Evolutionary conservation across 2,329 filamentous ascomycete species (phyloP).

Genomic region (Epichloe brachyelytri): DNA sequence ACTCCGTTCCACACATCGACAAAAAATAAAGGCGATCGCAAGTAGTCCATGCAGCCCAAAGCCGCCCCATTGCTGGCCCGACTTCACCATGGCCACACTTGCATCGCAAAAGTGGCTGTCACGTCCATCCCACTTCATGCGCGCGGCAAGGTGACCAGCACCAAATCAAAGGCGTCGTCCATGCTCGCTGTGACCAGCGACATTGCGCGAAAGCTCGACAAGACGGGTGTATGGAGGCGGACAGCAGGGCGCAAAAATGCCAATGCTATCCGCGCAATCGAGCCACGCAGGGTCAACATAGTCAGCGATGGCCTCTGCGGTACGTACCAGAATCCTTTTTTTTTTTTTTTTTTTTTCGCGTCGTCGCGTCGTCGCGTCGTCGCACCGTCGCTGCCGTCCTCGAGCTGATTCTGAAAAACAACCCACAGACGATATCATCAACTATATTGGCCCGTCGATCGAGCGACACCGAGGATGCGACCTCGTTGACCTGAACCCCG

Average conservation of each 20-base stretch:
- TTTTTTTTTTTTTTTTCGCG: no score
- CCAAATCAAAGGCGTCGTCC: conserved; percentile 4
- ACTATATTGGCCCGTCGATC: conserved; percentile 57
- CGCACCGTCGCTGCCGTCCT: not conserved
- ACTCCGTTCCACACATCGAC: not conserved
- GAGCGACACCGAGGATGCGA: conserved; percentile 64
- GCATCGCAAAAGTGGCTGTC: conserved; percentile 5
- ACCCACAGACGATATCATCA: conserved; percentile 51
- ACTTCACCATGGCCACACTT: conserved; percentile 1
- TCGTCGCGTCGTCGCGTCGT: not conserved
- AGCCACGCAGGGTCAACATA: conserved; percentile 36
- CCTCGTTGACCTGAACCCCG: conserved; percentile 77
- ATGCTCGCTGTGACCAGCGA: conserved; percentile 9
- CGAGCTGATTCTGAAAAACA: not conserved
- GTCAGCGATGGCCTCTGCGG: conserved; percentile 37
- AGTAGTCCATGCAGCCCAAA: not conserved
- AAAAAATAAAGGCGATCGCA: not conserved
- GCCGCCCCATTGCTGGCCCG: not conserved
- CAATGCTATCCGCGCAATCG: conserved; percentile 6
- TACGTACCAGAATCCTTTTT: conserved; percentile 14
- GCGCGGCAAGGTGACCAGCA: conserved; percentile 5
- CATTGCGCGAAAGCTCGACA: conserved; percentile 14
- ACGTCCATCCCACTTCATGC: conserved; percentile 2
- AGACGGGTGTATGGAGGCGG: conserved; percentile 16
- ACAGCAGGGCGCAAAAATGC: conserved; percentile 7